Base-by-base conservation (phyloP, 305 asterid species). In the Rubia balearica region DNA sequence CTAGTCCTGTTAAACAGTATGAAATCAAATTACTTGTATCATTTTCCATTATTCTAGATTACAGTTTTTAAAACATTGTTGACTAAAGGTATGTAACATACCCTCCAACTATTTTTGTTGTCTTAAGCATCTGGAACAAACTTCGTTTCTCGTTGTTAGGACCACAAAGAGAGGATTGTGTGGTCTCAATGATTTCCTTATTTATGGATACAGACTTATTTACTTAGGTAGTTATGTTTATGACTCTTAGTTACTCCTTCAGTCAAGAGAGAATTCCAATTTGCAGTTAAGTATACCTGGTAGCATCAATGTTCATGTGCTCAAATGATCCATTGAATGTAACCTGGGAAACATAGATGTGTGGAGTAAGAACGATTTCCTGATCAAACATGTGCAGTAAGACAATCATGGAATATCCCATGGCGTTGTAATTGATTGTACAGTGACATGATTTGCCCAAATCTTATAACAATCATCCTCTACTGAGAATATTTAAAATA, bases 21-120 rank as follows among this genome's bases (percentile, higher is more conserved):
- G 40, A 22, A 61, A 61, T 30, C 69, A 68, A 21, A 21, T 22
- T 9, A 10, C 59, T 7, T n/a, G 59, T 22, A n/a, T 9, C 24
- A 53, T 17, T 53, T 53, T 53, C 24, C 22, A 53, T 17, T 17
- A n/a, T 7, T 53, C 59, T 6, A 53, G 59, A 65, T 40, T 43
- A 55, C 12, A 21, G 6, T 11, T 4, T 10, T 17, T 21, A 27
- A 67, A 77, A 70, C 74, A 80, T 71, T 38, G 71, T 63, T 73
- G 69, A 61, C 73, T 68, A 57, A n/a, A 17, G 73, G 64, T 76
- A 71, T 45, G 73, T 70, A 68, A 55, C 85, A 74, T 91, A 93
- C 98, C 99, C 99, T 84, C 99, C 99, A 79, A 82, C 84, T 68
- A 97, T 94, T 77, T 91, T 78, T 67, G 97, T 94, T 68, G 96